A percentile compares a stretch with the other conserved stretches of the same genome.
phyloP scores from a whole-genome alignment of 2,329 filamentous ascomycete species.

The Trichoderma guizhouense region DNA sequence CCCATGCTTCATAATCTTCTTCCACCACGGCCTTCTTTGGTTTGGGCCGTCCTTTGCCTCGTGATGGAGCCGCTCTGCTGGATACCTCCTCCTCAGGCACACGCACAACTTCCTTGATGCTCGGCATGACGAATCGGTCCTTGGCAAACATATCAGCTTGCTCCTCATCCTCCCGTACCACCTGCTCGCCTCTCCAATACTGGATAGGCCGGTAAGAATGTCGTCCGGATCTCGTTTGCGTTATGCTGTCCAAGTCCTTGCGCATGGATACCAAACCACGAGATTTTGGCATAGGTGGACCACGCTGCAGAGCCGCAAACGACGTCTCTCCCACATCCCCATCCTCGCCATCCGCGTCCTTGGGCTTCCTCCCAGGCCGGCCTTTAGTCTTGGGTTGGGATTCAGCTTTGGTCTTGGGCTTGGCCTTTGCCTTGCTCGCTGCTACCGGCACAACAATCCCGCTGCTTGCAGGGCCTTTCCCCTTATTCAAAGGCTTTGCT shows the following conservation, averaged over 20 bases:
- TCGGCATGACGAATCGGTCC: constrained; percentile 56
- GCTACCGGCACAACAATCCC: not conserved
- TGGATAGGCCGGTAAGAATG: constrained; percentile 74
- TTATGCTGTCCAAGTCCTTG: constrained; percentile 43
- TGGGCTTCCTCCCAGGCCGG: constrained; percentile 27
- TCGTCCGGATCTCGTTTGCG: constrained; percentile 71
- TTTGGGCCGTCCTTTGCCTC: constrained; percentile 29
- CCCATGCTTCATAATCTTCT: constrained; percentile 66
- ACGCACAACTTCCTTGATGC: constrained; percentile 74
- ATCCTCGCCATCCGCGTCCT: constrained; percentile 27
- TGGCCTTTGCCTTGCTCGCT: constrained; percentile 15
- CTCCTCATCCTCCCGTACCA: constrained; percentile 64
- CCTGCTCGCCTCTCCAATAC: constrained; percentile 82
- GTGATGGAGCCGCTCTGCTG: constrained; percentile 22
- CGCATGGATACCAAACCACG: constrained; percentile 54
- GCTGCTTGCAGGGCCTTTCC: constrained; percentile 1
- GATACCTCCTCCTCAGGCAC: constrained; percentile 56
- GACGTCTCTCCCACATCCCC: constrained; percentile 47
- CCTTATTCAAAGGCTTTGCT: not conserved
- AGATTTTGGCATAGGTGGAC: constrained; percentile 53
- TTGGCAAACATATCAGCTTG: constrained; percentile 43
- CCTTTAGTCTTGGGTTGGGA: constrained; percentile 28
- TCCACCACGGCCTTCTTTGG: constrained; percentile 40
- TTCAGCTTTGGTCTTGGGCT: constrained; percentile 1
- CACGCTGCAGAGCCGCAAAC: constrained; percentile 48